Percentiles rank a stretch among this genome's conserved stretches.
phyloP scores from a whole-genome alignment of 2,329 filamentous ascomycete genomes.

The Aspergillus ochraceoroseus region DNA sequence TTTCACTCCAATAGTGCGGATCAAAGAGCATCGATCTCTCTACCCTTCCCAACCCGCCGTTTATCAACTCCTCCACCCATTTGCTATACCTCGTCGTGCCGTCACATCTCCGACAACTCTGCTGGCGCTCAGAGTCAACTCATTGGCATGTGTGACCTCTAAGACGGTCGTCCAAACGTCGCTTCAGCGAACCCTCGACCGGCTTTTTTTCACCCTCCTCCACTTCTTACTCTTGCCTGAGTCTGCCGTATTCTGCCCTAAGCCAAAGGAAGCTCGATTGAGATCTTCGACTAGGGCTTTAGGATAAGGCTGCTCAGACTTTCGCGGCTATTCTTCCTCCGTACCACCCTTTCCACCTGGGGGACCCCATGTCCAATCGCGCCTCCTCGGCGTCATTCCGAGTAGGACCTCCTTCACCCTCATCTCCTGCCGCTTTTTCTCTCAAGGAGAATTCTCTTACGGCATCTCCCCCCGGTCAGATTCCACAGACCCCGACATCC shows the following conservation, averaged over 20 bases:
- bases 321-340: slow-evolving; percentile 16
- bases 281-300: slow-evolving; percentile 10
- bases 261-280: slow-evolving; percentile 9
- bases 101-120: slow-evolving; percentile 15
- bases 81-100: slow-evolving; percentile 2
- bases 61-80: slow-evolving; percentile 20
- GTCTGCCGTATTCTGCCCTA: slow-evolving; percentile 13
- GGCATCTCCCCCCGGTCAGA: slow-evolving; percentile 30
- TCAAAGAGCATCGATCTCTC: slow-evolving; percentile 25
- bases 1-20: slow-evolving; percentile 23
- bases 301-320: slow-evolving; percentile 17
- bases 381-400: slow-evolving; percentile 31
- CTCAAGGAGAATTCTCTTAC: slow-evolving; percentile 35
- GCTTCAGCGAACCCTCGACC: slow-evolving; percentile 34
- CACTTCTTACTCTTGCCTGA: slow-evolving; percentile 13
- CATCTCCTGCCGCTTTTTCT: slow-evolving; percentile 40
- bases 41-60: slow-evolving; percentile 17
- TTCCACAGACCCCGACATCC: slow-evolving; percentile 41
- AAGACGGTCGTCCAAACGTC: slow-evolving; percentile 30
- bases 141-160: slow-evolving; percentile 35
- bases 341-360: slow-evolving; percentile 13
- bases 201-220: slow-evolving; percentile 21
- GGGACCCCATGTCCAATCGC: slow-evolving; percentile 39
- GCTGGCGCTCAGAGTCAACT: slow-evolving; percentile 16
- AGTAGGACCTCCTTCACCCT: slow-evolving; percentile 42